Evolutionary conservation across 139 green algal species (phyloP).

Genomic region (Haematococcus lacustris): DNA sequence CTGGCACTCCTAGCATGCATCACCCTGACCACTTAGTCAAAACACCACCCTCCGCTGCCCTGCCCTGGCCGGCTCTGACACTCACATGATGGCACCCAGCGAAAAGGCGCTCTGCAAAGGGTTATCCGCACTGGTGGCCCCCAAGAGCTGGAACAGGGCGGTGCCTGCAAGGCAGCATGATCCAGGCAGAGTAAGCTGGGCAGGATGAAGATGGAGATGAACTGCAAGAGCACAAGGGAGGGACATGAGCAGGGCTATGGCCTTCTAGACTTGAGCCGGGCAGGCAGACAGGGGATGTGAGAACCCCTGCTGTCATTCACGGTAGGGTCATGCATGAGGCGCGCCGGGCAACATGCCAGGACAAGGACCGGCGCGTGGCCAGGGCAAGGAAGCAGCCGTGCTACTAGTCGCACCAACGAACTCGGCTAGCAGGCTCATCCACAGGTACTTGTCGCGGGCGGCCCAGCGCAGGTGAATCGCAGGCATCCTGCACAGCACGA

Average conservation of each 20-base stretch:
- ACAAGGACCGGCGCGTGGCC: no score
- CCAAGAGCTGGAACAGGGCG: conserved; percentile 27
- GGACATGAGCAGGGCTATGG: background rate
- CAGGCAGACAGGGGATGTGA: background rate
- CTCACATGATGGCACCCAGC: conserved; percentile 21
- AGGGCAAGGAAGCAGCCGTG: no score
- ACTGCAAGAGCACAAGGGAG: background rate
- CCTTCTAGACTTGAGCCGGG: background rate
- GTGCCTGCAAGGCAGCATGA: background rate
- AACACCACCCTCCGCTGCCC: no score
- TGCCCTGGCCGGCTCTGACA: no score
- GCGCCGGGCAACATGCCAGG: no score
- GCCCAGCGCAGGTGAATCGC: conserved; percentile 13
- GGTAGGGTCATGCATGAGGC: background rate
- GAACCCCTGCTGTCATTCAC: background rate
- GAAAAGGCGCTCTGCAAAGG: conserved; percentile 16
- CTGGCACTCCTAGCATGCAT: background rate
- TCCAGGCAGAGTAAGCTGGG: background rate
- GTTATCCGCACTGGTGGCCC: background rate
- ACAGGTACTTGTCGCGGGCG: conserved; percentile 7
- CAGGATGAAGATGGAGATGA: background rate
- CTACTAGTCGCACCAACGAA: conserved; percentile 22
- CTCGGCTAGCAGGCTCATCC: conserved; percentile 20
- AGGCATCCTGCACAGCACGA: conserved; percentile 4
- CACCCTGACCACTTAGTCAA: background rate